Evolutionary conservation across 176 grass and related monocot species (phyloP).

Genomic region (Triticum turgidum): DNA sequence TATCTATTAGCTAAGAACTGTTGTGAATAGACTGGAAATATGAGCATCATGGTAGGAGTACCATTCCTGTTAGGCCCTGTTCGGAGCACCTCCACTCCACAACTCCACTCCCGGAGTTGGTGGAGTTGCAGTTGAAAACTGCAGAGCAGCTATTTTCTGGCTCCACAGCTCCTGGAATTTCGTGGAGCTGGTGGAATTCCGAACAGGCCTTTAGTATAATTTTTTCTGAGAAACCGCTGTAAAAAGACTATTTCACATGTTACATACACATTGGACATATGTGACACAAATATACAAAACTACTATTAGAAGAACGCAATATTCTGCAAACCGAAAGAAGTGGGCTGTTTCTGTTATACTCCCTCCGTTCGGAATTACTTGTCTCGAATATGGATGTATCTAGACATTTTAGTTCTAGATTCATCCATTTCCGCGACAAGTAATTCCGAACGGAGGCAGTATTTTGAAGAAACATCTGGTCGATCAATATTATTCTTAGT

Average conservation of each 20-base stretch:
- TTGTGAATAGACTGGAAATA: not conserved
- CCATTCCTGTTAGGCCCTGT: not conserved
- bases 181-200: no score
- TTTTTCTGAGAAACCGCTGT: not conserved
- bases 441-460: no score
- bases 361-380: no score
- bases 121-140: no score
- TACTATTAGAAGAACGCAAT: not conserved
- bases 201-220: not conserved
- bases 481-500: not conserved
- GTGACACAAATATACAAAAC: not conserved
- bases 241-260: conserved; percentile 1
- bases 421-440: no score
- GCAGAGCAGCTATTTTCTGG: no score
- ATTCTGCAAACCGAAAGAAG: not conserved
- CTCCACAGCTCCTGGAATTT: no score
- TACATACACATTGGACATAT: not conserved
- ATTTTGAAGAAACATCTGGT: not conserved
- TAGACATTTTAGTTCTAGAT: no score
- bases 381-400: no score
- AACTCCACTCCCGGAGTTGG: no score
- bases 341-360: not conserved
- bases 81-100: no score
- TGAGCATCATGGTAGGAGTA: not conserved
- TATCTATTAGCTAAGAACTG: not conserved